These are phyloP conservation scores for Hericium rajendrae DNA, from an alignment of 768 basidiomycete species.

Conservation along the genomic window DNA sequence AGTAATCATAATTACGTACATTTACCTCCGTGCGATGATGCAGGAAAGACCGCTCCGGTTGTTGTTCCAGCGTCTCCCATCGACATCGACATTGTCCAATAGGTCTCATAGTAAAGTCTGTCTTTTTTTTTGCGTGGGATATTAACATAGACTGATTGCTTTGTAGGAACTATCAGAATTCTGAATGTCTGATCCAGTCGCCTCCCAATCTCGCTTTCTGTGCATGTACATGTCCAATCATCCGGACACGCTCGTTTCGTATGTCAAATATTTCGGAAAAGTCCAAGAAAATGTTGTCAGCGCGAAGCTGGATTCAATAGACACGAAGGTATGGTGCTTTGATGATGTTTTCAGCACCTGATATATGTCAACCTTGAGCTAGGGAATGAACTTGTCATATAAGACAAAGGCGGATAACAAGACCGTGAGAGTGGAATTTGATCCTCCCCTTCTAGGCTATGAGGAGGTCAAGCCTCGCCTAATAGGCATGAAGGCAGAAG, in stretches of 20 bases:
- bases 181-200: conserved; percentile 60
- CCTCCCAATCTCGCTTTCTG: conserved; percentile 65
- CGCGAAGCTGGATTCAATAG: conserved; percentile 66
- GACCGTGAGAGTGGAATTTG: conserved; percentile 46
- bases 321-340: conserved; percentile 41
- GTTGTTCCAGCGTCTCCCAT: too few relatives aligned
- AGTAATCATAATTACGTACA: neutral
- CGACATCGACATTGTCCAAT: too few relatives aligned
- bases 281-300: conserved; percentile 42
- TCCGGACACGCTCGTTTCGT: conserved; percentile 77
- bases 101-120: too few relatives aligned
- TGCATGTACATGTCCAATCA: conserved; percentile 82
- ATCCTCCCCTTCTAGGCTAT: conserved; percentile 65
- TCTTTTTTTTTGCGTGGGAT: too few relatives aligned
- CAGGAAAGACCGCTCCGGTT: too few relatives aligned
- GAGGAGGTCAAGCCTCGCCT: conserved; percentile 78
- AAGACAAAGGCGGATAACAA: conserved; percentile 38
- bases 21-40: too few relatives aligned
- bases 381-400: conserved; percentile 70
- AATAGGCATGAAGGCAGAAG: conserved; percentile 70
- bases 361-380: neutral
- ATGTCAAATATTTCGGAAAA: conserved; percentile 69
- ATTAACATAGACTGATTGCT: too few relatives aligned
- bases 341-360: neutral
- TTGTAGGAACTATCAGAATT: conserved; percentile 20